Conservation (phyloP, 108 stramenopile genomes). For the Nitzschia sp. region DNA sequence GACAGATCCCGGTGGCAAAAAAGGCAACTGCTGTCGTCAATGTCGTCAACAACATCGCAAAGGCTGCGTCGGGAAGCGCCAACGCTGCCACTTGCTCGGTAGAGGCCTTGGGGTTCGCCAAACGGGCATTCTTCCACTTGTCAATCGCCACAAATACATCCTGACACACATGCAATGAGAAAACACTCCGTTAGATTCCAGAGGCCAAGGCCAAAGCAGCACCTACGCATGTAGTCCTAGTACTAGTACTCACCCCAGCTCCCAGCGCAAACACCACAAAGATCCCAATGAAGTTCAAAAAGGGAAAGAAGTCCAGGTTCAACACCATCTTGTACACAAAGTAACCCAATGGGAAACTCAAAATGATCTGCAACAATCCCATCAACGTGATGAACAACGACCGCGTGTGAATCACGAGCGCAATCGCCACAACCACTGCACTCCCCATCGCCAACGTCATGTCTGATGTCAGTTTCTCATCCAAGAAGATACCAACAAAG, state of each 20-base stretch:
- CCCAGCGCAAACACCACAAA: conserved; percentile 59
- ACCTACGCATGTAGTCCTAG: no score
- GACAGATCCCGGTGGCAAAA: conserved; percentile 51
- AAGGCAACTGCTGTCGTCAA: conserved; percentile 51
- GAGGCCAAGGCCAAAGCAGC: no score
- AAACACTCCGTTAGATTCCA: no score
- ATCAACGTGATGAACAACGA: conserved; percentile 41
- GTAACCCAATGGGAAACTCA: conserved; percentile 49
- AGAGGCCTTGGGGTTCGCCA: conserved; percentile 16
- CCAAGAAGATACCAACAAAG: conserved; percentile 34
- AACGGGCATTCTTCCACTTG: conserved; percentile 50
- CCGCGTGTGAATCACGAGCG: conserved; percentile 48
- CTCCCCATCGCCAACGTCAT: conserved; percentile 43
- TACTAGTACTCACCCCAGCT: conserved; percentile 31
- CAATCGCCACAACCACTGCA: conserved; percentile 32
- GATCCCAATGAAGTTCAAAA: conserved; percentile 57
- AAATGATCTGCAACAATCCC: conserved; percentile 47
- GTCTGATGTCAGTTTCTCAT: conserved; percentile 28
- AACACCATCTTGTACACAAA: conserved; percentile 50
- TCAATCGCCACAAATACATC: conserved; percentile 52
- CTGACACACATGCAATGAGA: no score
- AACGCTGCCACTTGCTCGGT: conserved; percentile 44
- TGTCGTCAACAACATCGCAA: conserved; percentile 54
- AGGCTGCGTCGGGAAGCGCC: conserved; percentile 52
- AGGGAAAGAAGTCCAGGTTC: conserved; percentile 46